Percentiles rank a stretch among this genome's conserved stretches.
Evolutionary conservation across 352 stramenopile genomes (phyloP).

Genomic region (Aphanomyces euteiches): DNA sequence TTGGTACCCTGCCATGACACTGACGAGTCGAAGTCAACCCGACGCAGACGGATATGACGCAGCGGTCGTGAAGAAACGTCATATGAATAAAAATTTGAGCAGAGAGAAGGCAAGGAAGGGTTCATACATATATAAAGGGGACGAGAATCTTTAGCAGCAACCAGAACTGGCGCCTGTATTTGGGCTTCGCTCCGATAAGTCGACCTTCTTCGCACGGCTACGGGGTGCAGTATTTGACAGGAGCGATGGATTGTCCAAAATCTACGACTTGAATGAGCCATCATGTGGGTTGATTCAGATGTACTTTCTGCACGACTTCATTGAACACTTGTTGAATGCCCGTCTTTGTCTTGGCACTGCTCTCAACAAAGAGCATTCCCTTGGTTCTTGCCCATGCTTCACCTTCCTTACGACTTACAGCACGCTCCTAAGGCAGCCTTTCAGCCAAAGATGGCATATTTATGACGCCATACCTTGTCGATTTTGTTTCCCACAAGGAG

Average conservation of each 20-base stretch:
- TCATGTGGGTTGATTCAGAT: neutral
- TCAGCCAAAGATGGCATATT: neutral
- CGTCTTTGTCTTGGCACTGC: conserved; percentile 94
- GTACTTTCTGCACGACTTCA: conserved; percentile 97
- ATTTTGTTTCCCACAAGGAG: conserved; percentile 98
- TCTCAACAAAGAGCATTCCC: conserved; percentile 98
- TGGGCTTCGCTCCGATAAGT: conserved; percentile 30
- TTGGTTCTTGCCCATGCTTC: conserved; percentile 95
- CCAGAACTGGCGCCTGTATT: neutral
- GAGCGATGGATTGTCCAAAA: conserved; percentile 87
- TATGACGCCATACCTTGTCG: conserved; percentile 58
- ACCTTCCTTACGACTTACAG: conserved; percentile 90
- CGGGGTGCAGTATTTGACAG: conserved; percentile 83
- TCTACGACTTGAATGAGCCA: conserved; percentile 40
- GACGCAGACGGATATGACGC: too few relatives aligned
- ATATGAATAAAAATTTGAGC: too few relatives aligned
- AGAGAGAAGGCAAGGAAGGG: too few relatives aligned
- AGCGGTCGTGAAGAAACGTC: too few relatives aligned
- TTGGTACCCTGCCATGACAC: too few relatives aligned
- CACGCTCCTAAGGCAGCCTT: conserved; percentile 62
- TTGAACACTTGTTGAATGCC: conserved; percentile 96
- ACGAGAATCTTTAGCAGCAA: conserved; percentile 2
- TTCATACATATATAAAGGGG: too few relatives aligned
- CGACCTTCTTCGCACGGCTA: conserved; percentile 54
- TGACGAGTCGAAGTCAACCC: too few relatives aligned